phyloP scores from a whole-genome alignment of 2,329 filamentous ascomycete genomes.

The Ceratocystis diversiconidia region DNA sequence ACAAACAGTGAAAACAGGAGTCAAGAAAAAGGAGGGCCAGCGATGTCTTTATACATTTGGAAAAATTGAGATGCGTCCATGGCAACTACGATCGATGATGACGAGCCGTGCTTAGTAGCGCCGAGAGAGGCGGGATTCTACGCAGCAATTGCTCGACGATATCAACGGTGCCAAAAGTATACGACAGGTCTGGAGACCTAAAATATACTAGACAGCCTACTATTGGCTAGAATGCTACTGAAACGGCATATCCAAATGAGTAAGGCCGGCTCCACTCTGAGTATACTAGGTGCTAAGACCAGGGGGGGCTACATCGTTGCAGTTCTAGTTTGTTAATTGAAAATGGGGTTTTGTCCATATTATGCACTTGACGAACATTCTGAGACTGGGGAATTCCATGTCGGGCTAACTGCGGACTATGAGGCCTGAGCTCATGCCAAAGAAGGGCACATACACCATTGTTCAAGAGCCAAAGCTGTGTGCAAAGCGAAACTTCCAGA shows the following conservation, averaged over 20 bases:
- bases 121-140: slow-evolving; percentile 6
- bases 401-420: neutral
- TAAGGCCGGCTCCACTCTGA: neutral
- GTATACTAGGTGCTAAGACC: neutral
- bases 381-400: neutral
- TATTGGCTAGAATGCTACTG: neutral
- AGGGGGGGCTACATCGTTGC: neutral
- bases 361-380: neutral
- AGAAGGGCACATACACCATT: neutral
- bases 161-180: neutral
- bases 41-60: slow-evolving; percentile 15
- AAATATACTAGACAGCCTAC: neutral
- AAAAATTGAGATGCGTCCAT: neutral
- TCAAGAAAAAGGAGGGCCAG: neutral
- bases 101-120: slow-evolving; percentile 10
- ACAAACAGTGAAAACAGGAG: neutral
- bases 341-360: neutral
- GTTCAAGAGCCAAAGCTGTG: neutral
- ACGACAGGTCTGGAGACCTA: neutral
- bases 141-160: neutral
- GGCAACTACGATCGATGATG: slow-evolving; percentile 12
- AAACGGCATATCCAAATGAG: neutral
- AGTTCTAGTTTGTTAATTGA: neutral
- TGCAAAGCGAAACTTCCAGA: slow-evolving; percentile 1
- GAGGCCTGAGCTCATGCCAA: neutral